Evolutionary conservation across 1,284 basidiomycete species (phyloP).

Genomic region (Fomitopsis pinicola): DNA sequence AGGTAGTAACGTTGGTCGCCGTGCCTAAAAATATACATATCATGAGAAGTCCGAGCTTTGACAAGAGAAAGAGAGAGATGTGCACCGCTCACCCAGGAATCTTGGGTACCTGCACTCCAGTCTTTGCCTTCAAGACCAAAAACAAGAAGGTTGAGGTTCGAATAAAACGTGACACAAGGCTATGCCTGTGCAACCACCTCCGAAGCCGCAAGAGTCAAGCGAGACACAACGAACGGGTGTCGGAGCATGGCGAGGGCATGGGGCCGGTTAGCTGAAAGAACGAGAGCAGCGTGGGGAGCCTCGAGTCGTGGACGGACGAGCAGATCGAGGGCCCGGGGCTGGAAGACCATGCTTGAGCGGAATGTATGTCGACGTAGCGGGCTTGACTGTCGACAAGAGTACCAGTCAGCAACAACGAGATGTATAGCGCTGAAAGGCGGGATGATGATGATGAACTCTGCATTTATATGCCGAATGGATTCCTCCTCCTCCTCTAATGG

Average conservation of each 20-base stretch:
- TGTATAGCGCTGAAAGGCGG: too few species aligned
- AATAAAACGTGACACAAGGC: constrained; percentile 68
- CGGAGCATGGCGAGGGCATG: constrained; percentile 29
- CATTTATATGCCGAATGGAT: too few species aligned
- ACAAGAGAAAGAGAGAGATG: not conserved
- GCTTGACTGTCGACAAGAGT: too few species aligned
- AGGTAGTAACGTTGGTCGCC: not conserved
- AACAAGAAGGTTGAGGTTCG: constrained; percentile 65
- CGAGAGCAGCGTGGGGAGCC: too few species aligned
- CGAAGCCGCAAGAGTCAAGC: constrained; percentile 46
- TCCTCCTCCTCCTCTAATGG: too few species aligned
- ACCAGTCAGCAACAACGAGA: too few species aligned
- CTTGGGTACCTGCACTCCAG: constrained; percentile 63
- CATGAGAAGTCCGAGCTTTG: not conserved
- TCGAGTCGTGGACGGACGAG: too few species aligned
- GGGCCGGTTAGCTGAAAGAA: not conserved
- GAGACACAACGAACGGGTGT: constrained; percentile 49
- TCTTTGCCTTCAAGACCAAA: constrained; percentile 75
- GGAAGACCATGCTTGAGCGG: too few species aligned
- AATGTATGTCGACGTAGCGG: too few species aligned
- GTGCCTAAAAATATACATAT: not conserved
- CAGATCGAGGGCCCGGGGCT: too few species aligned
- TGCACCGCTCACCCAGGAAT: constrained; percentile 59
- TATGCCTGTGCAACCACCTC: constrained; percentile 36
- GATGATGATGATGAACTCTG: too few species aligned